Base-by-base conservation (phyloP, 1,284 basidiomycete species). In the Pseudozyma flocculosa region DNA sequence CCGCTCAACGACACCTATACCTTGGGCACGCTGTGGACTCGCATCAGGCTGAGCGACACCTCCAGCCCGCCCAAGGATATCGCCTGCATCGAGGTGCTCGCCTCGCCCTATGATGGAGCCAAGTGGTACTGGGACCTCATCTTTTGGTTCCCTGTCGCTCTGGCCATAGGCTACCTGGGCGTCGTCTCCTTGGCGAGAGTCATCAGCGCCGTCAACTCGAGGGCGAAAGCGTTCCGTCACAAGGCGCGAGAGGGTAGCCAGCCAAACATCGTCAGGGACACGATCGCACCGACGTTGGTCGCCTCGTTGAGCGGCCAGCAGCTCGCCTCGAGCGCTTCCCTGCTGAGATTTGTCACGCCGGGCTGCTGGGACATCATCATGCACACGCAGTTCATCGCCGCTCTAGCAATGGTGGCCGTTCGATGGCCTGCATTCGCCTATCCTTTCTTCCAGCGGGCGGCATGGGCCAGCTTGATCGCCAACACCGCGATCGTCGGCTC, bases 351-450 rank as follows among this genome's bases (percentile, higher is more conserved):
- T 72, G 91, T 88, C 60, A 96, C 94, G 0, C 93, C 94, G 0
- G 91, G 91, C 5, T 82, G 93, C 80, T 84, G 92, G 58, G 94
- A 98, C 78, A 85, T 98, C 54, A 84, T 96, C 46, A 88, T 90
- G 73, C 91, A 94, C 73, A 88, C 92, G 0, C 92, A 96, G 70
- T 97, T 81, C 67, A 80, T 81, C 54, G 80, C 81, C 4, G 84
- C 87, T 43, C 81, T 97, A 21, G 87, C 86, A 23, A 94, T 95
- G 89, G 85, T 96, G 45, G 89, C 91, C 24, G 91, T 97, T 24
- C 83, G 90, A 72, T 98, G 93, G 93, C 93, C 94, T 1, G 81
- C 83, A 14, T 97, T 93, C 79, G 84, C 88, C 54, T 97, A 92
- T 90, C 48, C 48, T 10, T 69, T 73, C 44, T 67, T 72, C 48